Percentiles rank a stretch among this genome's conserved stretches.
Conservation (phyloP, 495 filamentous ascomycete species). For the Xylaria telfairii region DNA sequence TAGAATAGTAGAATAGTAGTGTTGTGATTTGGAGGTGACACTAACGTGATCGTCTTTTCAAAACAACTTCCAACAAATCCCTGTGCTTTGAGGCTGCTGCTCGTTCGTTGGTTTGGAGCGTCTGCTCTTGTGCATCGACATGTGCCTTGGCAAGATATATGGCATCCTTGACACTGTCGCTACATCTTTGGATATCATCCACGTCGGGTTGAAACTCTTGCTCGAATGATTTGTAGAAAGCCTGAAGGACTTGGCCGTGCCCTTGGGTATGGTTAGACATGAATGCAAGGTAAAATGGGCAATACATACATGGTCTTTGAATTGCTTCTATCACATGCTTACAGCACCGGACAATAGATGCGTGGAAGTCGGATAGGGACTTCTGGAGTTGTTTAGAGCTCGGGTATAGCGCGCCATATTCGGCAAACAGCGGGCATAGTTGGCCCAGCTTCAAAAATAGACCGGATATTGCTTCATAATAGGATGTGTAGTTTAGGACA, state of each 20-base stretch:
- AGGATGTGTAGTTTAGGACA: background rate
- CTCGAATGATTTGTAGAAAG: slow-evolving; percentile 33
- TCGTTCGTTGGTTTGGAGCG: background rate
- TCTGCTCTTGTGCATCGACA: background rate
- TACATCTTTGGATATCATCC: slow-evolving; percentile 28
- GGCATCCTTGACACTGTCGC: slow-evolving; percentile 30
- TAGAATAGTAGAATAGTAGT: too few species aligned
- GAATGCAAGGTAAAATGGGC: background rate
- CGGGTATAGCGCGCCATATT: background rate
- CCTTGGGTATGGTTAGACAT: background rate
- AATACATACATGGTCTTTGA: background rate
- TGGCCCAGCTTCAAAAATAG: background rate
- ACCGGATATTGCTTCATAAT: background rate
- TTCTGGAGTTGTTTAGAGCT: background rate
- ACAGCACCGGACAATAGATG: background rate
- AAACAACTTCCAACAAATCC: background rate
- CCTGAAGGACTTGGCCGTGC: background rate
- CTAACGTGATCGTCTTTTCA: background rate
- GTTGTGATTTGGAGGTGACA: too few species aligned
- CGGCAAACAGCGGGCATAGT: background rate
- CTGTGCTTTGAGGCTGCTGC: background rate
- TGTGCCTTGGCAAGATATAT: slow-evolving; percentile 4
- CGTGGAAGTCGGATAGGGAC: background rate
- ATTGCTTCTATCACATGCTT: background rate
- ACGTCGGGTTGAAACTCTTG: slow-evolving; percentile 30